These are phyloP conservation scores for Mrakia frigida DNA, from an alignment of 768 basidiomycete genomes.

Conservation along the genomic window DNA sequence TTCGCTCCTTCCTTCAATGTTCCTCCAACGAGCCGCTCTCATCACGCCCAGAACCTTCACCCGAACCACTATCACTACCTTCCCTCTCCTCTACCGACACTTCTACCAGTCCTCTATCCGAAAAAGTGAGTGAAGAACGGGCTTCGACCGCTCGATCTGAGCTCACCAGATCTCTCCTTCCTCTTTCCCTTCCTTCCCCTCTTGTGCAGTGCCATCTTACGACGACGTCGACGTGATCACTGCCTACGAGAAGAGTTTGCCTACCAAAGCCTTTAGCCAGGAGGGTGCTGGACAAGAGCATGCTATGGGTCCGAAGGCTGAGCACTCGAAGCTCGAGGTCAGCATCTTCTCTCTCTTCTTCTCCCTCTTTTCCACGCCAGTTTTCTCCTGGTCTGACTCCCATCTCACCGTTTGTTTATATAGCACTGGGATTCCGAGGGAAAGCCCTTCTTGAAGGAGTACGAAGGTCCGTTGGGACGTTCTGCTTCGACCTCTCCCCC, in stretches of 20 bases:
- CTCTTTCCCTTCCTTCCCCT: background rate
- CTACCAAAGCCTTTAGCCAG: conserved; percentile 21
- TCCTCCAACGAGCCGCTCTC: too few relatives aligned
- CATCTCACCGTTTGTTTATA: background rate
- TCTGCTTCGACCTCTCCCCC: background rate
- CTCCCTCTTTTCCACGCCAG: background rate
- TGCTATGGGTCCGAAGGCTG: conserved; percentile 1
- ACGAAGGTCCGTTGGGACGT: conserved; percentile 46
- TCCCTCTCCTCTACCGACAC: background rate
- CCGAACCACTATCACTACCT: background rate
- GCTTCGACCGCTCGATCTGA: background rate
- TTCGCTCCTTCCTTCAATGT: too few relatives aligned
- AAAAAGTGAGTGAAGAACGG: background rate
- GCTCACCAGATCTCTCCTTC: background rate
- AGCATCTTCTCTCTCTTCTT: background rate
- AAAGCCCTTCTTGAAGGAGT: conserved; percentile 42
- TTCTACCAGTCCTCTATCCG: background rate
- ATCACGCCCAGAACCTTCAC: too few relatives aligned
- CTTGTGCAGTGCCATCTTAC: conserved; percentile 26
- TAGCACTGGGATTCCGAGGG: conserved; percentile 25
- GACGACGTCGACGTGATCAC: conserved; percentile 28
- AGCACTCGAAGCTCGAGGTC: conserved; percentile 28
- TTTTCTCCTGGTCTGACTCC: background rate
- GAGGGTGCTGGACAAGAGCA: conserved; percentile 21
- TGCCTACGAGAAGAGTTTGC: conserved; percentile 27